These are phyloP conservation scores for Calonectria hawksworthii DNA, from an alignment of 2,329 filamentous ascomycete genomes.

Conservation along the genomic window DNA sequence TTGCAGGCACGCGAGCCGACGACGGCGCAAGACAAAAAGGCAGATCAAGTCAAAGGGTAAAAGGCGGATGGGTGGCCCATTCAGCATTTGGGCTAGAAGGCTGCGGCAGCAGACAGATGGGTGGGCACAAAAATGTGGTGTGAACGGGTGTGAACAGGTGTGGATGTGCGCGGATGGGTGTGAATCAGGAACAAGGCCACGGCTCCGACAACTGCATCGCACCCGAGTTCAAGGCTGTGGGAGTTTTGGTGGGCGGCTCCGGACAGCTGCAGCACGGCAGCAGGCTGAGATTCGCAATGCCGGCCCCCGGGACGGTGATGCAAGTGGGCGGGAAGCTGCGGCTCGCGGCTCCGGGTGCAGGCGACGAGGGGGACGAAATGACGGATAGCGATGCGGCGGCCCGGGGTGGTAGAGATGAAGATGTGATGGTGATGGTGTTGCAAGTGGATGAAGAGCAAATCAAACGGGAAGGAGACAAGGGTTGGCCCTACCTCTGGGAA, in stretches of 20 bases:
- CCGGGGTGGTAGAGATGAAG: constrained; percentile 3
- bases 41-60: constrained; percentile 9
- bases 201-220: constrained; percentile 35
- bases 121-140: constrained; percentile 17
- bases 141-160: constrained; percentile 29
- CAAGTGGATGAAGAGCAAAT: constrained; percentile 27
- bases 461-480: constrained; percentile 37
- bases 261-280: constrained; percentile 22
- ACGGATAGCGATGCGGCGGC: constrained; percentile 12
- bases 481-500: constrained; percentile 45
- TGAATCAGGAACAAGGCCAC: constrained; percentile 41
- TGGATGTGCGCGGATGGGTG: constrained; percentile 33
- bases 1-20: constrained; percentile 12
- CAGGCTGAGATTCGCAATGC: constrained; percentile 15
- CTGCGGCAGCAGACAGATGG: constrained; percentile 12
- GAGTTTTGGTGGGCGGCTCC: constrained; percentile 31
- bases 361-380: constrained; percentile 9
- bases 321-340: constrained; percentile 22
- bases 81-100: constrained; percentile 18
- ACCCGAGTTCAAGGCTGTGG: constrained; percentile 29
- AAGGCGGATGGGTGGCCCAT: constrained; percentile 6
- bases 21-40: constrained; percentile 15
- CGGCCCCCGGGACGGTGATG: constrained; percentile 1
- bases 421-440: constrained; percentile 16
- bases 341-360: neutral